Evolutionary conservation across 164 flowering plant genomes (phyloP), one percentile per base, ranked within the genome.

Genomic region (Piper longum): DNA sequence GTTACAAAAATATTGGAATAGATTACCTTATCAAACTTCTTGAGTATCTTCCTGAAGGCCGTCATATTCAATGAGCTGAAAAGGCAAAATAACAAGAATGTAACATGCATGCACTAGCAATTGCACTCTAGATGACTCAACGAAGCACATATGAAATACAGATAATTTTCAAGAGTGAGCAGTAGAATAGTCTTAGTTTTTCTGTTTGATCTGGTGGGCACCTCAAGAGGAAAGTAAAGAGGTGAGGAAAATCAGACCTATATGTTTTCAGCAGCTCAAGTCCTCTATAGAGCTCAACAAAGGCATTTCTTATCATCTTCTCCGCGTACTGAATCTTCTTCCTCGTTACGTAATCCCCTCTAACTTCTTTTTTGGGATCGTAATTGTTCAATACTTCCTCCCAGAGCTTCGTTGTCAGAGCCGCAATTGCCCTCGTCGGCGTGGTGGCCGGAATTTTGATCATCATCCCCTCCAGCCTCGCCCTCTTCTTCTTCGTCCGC

Each of bases 21-120:
- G 19, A 64, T 52, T 60, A 95, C 99, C 96, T 95, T 95, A 73
- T 95, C 99, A 41, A 95, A 95, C 71, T 95, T 95, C 83, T 95
- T 95, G 4, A 95, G 85, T 54, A 95, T 95, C 75, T 95, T 95
- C 7, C 80, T 74, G 57, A 95, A 95, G n/a, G 98, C 99, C 71
- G 83, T 74, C 93, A 91, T 81, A 69, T 95, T 95, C 59, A 95
- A 71, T 16, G 97, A 88, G 82, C 97, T 95, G 96, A 75, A 68
- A 76, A 43, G 5, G 73, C 2, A 63, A 16, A 60, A 26, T 26
- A 26, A 60, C 7, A 8, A 41, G 9, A 7, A 39, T 39, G 9
- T 40, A 11, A 4, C 26, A 19, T 18, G 36, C 39, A 57, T 57
- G 59, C 40, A 57, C n/a, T n/a, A 56, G 58, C n/a, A n/a, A n/a